Conservation (phyloP, 1,139 yeast genomes). For the Sugiyamaella pinicola region DNA sequence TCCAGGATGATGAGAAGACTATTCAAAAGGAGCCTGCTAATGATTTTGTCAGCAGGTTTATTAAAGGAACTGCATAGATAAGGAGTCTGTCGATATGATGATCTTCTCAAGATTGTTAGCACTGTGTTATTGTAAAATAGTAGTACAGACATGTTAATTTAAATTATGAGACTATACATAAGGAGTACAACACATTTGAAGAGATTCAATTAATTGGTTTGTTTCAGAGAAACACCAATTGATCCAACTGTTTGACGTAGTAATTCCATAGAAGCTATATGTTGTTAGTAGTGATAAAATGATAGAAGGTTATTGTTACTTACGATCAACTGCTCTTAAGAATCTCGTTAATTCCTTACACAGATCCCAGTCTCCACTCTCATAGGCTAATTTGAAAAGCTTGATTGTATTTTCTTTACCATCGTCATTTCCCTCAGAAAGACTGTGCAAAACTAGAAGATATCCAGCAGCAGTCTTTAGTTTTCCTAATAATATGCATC, state of each 20-base stretch:
- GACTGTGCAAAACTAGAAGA: conserved; percentile 44
- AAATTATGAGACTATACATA: conserved; percentile 1
- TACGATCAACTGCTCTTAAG: conserved; percentile 44
- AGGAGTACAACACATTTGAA: no score
- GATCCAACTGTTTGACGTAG: conserved; percentile 27
- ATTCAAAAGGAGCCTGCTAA: conserved; percentile 38
- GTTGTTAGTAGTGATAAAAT: conserved; percentile 1
- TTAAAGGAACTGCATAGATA: conserved; percentile 50
- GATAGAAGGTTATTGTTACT: not conserved
- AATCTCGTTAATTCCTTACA: conserved; percentile 47
- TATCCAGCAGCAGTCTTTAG: conserved; percentile 48
- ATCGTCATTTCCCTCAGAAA: conserved; percentile 29
- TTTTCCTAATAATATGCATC: conserved; percentile 41
- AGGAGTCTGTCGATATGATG: not conserved
- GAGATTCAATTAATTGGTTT: not conserved
- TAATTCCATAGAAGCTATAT: conserved; percentile 24
- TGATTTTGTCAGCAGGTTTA: conserved; percentile 65
- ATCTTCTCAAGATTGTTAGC: not conserved
- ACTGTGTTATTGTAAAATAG: not conserved
- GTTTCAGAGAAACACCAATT: conserved; percentile 16
- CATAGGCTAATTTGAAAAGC: conserved; percentile 42
- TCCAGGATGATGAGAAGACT: conserved; percentile 59
- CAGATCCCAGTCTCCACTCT: conserved; percentile 42
- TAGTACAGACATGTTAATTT: conserved; percentile 12
- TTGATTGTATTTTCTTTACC: conserved; percentile 34